Evolutionary conservation across 2,329 filamentous ascomycete species (phyloP).

Genomic region (Magnaporthiopsis incrustans): DNA sequence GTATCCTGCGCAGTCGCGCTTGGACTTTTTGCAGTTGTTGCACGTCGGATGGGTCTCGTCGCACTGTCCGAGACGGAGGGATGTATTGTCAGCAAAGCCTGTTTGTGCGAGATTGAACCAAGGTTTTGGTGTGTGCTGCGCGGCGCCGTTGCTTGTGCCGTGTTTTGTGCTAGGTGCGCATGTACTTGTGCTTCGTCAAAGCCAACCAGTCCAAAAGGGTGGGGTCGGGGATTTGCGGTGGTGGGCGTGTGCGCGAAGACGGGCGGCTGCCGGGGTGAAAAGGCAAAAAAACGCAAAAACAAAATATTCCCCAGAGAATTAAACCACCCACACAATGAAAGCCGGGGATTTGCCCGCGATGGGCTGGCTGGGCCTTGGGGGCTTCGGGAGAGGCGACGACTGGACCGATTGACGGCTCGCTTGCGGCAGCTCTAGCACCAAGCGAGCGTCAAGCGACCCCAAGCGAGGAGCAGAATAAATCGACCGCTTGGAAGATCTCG

Average conservation of each 20-base stretch:
- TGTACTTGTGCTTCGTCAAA: no score
- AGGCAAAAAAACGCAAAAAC: no score
- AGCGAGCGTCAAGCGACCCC: constrained; percentile 7
- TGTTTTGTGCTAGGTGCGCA: background rate
- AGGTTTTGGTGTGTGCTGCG: background rate
- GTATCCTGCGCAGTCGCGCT: constrained; percentile 79
- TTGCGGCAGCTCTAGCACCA: constrained; percentile 7
- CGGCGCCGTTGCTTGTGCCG: no score
- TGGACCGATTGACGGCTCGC: background rate
- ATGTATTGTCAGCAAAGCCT: background rate
- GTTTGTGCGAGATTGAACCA: background rate
- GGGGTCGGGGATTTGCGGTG: no score
- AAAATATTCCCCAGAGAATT: no score
- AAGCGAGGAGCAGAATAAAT: constrained; percentile 6
- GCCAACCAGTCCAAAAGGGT: no score
- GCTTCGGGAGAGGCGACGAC: no score
- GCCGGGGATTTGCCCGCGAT: no score
- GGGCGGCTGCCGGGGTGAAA: no score
- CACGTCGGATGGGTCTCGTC: constrained; percentile 93
- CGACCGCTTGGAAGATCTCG: constrained; percentile 2
- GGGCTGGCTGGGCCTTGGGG: no score
- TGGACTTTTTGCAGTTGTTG: constrained; percentile 83
- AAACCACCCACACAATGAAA: no score
- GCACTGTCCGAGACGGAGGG: constrained; percentile 50
- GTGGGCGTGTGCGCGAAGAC: no score